These are phyloP conservation scores for Magnusiomyces paraingens DNA, from an alignment of 1,139 yeast species.

Conservation along the genomic window DNA sequence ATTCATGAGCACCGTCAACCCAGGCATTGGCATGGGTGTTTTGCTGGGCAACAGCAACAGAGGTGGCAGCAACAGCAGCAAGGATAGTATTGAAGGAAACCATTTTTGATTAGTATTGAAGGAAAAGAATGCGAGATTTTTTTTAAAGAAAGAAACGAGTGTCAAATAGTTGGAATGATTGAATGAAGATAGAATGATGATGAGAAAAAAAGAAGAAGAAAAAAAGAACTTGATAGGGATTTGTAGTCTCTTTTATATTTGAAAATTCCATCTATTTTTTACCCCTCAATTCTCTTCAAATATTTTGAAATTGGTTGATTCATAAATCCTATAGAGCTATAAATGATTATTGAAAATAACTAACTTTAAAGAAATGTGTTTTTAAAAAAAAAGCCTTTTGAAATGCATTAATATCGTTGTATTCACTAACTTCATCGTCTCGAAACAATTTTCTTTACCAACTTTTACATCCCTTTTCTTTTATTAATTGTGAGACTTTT, in stretches of 20 bases:
- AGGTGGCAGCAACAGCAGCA: slow-evolving; percentile 4
- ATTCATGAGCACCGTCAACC: slow-evolving; percentile 15
- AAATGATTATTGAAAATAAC: too few species aligned
- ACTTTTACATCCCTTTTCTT: too few species aligned
- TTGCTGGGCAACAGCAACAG: not conserved
- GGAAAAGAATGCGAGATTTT: not conserved
- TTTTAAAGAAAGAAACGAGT: not conserved
- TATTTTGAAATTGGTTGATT: too few species aligned
- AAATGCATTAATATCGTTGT: too few species aligned
- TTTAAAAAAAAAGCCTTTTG: too few species aligned
- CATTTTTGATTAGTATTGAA: slow-evolving; percentile 3
- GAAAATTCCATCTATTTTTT: not conserved
- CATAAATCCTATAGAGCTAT: too few species aligned
- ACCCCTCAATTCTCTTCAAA: too few species aligned
- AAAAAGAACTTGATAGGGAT: not conserved
- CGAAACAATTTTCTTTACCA: too few species aligned
- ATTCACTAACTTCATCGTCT: too few species aligned
- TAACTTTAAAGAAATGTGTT: too few species aligned
- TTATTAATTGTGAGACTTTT: too few species aligned
- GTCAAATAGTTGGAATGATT: not conserved
- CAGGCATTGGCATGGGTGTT: slow-evolving; percentile 2
- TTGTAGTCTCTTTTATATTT: not conserved
- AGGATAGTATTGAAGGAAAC: slow-evolving; percentile 4
- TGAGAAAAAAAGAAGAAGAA: not conserved
- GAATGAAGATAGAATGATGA: not conserved